phyloP scores from a whole-genome alignment of 1,284 basidiomycete species.

The Dichomitus squalens region DNA sequence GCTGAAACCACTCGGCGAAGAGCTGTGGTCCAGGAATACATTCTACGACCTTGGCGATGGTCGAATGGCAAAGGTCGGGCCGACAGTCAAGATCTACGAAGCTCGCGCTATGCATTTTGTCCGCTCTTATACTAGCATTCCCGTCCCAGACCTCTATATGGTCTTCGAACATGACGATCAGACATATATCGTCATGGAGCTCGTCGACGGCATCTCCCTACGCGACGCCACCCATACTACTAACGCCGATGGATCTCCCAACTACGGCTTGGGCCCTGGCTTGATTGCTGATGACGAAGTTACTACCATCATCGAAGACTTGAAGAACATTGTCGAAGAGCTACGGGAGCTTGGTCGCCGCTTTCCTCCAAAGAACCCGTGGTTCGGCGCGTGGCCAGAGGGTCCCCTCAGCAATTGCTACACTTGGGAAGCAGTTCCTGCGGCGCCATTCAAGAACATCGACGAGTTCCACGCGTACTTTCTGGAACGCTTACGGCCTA shows the following conservation, averaged over 20 bases:
- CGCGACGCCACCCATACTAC: not conserved
- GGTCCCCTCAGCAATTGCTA: not conserved
- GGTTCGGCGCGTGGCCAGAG: not conserved
- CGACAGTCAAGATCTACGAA: not conserved
- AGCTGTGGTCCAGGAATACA: not conserved
- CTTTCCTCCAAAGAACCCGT: not conserved
- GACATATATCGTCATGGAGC: slow-evolving; percentile 5
- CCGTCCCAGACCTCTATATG: slow-evolving; percentile 4
- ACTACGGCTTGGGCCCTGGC: too few relatives aligned
- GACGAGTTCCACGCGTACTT: slow-evolving; percentile 1
- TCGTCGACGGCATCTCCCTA: not conserved
- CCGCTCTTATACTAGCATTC: not conserved
- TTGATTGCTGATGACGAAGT: not conserved
- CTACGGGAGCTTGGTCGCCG: not conserved
- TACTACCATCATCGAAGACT: not conserved
- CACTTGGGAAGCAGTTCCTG: not conserved
- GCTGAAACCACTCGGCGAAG: not conserved
- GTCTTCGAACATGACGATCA: not conserved
- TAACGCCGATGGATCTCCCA: not conserved
- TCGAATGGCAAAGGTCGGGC: slow-evolving; percentile 2
- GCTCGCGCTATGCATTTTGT: slow-evolving; percentile 4
- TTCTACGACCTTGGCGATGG: slow-evolving; percentile 3
- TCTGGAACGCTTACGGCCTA: not conserved
- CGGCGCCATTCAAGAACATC: not conserved
- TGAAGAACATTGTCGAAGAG: not conserved